phyloP scores from a whole-genome alignment of 2,329 filamentous ascomycete genomes.

The Ceratocystiopsis minuta region DNA sequence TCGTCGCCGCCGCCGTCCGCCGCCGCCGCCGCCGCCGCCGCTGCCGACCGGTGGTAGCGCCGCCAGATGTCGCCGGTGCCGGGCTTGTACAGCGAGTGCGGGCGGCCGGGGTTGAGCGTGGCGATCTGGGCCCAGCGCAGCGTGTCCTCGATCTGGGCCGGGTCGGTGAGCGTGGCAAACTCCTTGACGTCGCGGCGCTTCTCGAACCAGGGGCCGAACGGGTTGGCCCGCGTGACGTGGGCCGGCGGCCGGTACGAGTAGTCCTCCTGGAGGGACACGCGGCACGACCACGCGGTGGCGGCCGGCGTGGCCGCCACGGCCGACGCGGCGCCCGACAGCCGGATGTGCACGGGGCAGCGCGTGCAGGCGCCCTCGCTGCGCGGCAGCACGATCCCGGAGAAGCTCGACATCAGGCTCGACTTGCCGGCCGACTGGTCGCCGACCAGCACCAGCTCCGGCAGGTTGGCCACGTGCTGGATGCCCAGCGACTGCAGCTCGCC shows the following conservation, averaged over 20 bases:
- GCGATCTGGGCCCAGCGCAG: conserved; percentile 63
- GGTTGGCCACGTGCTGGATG: conserved; percentile 48
- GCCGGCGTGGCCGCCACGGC: conserved; percentile 16
- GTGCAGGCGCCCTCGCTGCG: conserved; percentile 59
- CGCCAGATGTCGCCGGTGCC: conserved; percentile 11
- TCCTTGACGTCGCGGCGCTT: conserved; percentile 28
- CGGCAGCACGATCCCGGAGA: conserved; percentile 54
- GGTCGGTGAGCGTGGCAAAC: conserved; percentile 47
- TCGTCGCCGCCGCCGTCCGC: neutral
- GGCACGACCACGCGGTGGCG: conserved; percentile 40
- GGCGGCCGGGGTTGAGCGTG: conserved; percentile 46
- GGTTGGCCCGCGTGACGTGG: conserved; percentile 27
- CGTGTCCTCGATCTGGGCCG: conserved; percentile 44
- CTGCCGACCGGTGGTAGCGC: conserved; percentile 11
- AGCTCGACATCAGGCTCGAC: conserved; percentile 47
- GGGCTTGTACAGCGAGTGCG: conserved; percentile 35
- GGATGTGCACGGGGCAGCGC: conserved; percentile 63
- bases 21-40: conserved; percentile 13
- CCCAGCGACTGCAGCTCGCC: conserved; percentile 54
- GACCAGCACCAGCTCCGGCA: conserved; percentile 67
- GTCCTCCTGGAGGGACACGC: conserved; percentile 45
- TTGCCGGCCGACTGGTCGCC: conserved; percentile 80
- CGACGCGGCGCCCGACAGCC: conserved; percentile 36
- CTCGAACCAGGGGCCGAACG: conserved; percentile 49
- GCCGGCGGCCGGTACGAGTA: conserved; percentile 22